Evolutionary conservation across 2,329 filamentous ascomycete genomes (phyloP).

Genomic region (Ascosphaera acerosa): DNA sequence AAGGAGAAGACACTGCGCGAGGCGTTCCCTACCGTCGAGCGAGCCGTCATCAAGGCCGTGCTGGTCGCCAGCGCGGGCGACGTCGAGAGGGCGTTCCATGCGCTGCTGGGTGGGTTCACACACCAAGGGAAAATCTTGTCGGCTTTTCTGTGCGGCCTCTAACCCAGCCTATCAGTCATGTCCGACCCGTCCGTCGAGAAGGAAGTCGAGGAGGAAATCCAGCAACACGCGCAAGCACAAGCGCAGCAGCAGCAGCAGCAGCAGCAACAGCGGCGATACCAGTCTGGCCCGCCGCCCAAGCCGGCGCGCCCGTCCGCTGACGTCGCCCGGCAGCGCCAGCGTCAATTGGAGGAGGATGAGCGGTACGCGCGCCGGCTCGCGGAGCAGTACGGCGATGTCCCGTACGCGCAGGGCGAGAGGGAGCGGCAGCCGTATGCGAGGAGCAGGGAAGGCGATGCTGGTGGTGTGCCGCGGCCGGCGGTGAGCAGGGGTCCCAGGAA

Average conservation of each 20-base stretch:
- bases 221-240: too few relatives aligned
- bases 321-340: constrained; percentile 37
- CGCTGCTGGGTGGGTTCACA: constrained; percentile 43
- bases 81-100: constrained; percentile 88
- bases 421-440: too few relatives aligned
- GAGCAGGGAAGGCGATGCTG: too few relatives aligned
- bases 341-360: constrained; percentile 75
- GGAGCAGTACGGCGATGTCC: constrained; percentile 67
- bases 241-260: too few relatives aligned
- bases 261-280: too few relatives aligned
- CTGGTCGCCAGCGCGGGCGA: constrained; percentile 62
- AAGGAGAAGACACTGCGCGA: constrained; percentile 75
- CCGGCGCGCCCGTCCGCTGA: constrained; percentile 48
- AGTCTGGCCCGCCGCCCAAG: constrained; percentile 55
- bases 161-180: too few relatives aligned
- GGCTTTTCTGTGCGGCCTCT: neutral
- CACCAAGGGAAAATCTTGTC: constrained; percentile 1
- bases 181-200: too few relatives aligned
- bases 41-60: constrained; percentile 61
- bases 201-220: too few relatives aligned
- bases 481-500: too few relatives aligned
- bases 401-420: too few relatives aligned
- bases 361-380: constrained; percentile 78
- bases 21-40: constrained; percentile 71
- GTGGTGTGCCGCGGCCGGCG: too few relatives aligned